Evolutionary conservation across 208 protist species (phyloP).

Genomic region (Trichomonas vaginalis): DNA sequence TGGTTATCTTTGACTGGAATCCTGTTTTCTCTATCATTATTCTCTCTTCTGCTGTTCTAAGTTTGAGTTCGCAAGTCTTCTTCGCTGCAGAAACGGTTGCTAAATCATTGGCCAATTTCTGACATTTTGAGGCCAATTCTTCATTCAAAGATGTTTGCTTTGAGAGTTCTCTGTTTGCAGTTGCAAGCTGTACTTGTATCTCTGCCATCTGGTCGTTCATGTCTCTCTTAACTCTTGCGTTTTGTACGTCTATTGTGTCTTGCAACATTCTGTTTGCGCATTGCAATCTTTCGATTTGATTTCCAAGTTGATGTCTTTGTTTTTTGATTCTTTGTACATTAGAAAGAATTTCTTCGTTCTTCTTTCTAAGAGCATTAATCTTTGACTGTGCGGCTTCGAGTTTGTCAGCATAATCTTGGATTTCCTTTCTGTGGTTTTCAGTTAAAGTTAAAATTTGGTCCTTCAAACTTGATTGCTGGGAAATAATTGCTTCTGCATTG

Average conservation of each 20-base stretch:
- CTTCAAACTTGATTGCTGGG: neutral
- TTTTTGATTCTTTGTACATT: neutral
- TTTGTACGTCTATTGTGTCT: neutral
- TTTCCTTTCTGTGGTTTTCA: neutral
- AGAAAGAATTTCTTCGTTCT: neutral
- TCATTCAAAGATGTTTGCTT: neutral
- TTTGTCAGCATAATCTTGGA: neutral
- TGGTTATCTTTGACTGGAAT: neutral
- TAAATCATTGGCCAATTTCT: neutral
- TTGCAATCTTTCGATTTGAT: neutral
- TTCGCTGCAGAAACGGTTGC: neutral
- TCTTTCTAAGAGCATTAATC: neutral
- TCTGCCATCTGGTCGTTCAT: neutral
- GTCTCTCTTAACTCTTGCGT: neutral
- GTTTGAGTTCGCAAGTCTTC: neutral
- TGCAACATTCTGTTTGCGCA: neutral
- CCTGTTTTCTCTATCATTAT: neutral
- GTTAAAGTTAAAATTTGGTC: neutral
- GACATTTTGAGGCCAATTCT: neutral
- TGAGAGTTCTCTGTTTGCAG: neutral
- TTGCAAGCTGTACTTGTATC: neutral
- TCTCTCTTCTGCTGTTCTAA: neutral
- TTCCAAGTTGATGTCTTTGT: neutral
- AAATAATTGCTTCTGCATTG: neutral
- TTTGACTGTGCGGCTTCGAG: neutral